phyloP scores from a whole-genome alignment of 352 stramenopile species.

The Pythium scleroteichum region DNA sequence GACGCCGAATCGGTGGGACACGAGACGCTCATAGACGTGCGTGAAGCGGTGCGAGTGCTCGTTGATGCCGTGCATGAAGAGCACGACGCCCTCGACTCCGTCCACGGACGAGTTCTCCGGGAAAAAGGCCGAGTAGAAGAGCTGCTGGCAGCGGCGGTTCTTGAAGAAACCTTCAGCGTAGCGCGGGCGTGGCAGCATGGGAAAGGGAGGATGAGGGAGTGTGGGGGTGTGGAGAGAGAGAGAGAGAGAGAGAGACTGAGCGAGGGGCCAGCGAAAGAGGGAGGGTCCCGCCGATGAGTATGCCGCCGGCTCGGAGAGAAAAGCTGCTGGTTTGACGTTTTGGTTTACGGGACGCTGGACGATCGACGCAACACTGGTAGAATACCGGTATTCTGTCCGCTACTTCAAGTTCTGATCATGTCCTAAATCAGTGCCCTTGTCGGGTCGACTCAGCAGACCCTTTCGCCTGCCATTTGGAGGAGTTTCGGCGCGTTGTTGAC shows the following conservation, averaged over 20 bases:
- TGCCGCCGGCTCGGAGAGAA: not conserved
- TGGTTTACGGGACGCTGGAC: slow-evolving; percentile 1
- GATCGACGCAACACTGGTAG: not conserved
- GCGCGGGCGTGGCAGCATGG: slow-evolving; percentile 10
- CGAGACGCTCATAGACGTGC: slow-evolving; percentile 58
- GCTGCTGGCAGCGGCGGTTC: slow-evolving; percentile 46
- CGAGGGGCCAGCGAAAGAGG: not conserved
- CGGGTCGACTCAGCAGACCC: too few species aligned
- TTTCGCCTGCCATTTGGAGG: too few species aligned
- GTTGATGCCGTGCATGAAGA: slow-evolving; percentile 67
- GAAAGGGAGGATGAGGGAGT: not conserved
- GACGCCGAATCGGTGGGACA: slow-evolving; percentile 45
- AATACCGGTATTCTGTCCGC: not conserved
- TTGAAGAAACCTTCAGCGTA: slow-evolving; percentile 41
- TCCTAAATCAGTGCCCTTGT: too few species aligned
- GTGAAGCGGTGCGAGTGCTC: slow-evolving; percentile 64
- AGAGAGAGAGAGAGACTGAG: not conserved
- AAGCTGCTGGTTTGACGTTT: not conserved
- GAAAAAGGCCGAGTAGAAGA: slow-evolving; percentile 63
- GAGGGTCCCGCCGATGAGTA: slow-evolving; percentile 1
- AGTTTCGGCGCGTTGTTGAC: too few species aligned
- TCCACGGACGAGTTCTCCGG: slow-evolving; percentile 26
- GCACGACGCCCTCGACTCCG: slow-evolving; percentile 44
- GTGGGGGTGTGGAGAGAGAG: not conserved
- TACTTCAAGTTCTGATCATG: not conserved